These are phyloP conservation scores for Phytopythium ostracodes DNA, from an alignment of 352 stramenopile species.

Conservation along the genomic window DNA sequence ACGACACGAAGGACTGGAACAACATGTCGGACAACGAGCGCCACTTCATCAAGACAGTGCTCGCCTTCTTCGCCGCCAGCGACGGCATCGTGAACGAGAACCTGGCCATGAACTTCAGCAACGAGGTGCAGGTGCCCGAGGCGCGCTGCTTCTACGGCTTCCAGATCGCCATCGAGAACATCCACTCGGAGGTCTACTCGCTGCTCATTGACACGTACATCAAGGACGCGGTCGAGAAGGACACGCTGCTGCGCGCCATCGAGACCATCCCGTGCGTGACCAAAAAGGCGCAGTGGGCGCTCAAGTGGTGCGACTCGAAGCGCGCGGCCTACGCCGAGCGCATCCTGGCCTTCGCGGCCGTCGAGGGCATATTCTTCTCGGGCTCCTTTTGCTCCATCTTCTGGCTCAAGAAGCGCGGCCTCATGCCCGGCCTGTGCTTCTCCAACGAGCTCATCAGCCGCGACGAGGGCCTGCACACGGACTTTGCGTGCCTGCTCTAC, in stretches of 20 bases:
- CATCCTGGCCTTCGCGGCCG: constrained; percentile 95
- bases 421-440: constrained; percentile 99
- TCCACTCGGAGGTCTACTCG: constrained; percentile 99
- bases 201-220: constrained; percentile 99
- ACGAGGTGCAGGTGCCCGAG: constrained; percentile 96
- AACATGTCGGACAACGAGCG: constrained; percentile 94
- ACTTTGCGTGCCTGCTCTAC: constrained; percentile 99
- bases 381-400: constrained; percentile 99
- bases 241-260: constrained; percentile 94
- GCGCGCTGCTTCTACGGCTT: constrained; percentile 99
- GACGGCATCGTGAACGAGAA: constrained; percentile 99
- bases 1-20: constrained; percentile 95
- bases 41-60: constrained; percentile 97
- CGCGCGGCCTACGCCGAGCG: constrained; percentile 95
- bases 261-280: constrained; percentile 97
- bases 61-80: constrained; percentile 98
- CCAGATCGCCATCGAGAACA: constrained; percentile 99
- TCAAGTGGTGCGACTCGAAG: constrained; percentile 94
- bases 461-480: constrained; percentile 98
- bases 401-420: constrained; percentile 99
- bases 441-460: constrained; percentile 98
- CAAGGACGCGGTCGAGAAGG: constrained; percentile 93
- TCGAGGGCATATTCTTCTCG: constrained; percentile 99
- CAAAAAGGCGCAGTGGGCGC: constrained; percentile 97
- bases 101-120: constrained; percentile 98